A percentile compares a stretch with the other conserved stretches of the same genome.
Conservation (phyloP, 192 early-diverging fungal species). For the Coemansia sp. region DNA sequence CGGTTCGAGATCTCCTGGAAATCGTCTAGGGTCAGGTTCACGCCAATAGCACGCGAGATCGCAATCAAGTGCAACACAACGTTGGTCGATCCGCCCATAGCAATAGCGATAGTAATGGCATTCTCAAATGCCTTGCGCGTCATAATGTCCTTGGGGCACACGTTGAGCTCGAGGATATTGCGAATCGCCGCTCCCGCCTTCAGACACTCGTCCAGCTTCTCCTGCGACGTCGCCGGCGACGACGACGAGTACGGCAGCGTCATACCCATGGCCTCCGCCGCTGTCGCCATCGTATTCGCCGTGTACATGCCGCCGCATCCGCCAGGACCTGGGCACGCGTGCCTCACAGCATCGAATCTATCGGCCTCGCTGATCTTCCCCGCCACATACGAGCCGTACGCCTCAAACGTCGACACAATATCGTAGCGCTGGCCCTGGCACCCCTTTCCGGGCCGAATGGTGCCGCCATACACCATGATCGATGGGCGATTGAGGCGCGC, state of each 20-base stretch:
- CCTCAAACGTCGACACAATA: slow-evolving; percentile 96
- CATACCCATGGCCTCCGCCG: slow-evolving; percentile 98
- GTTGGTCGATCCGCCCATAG: slow-evolving; percentile 96
- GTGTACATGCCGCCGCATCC: slow-evolving; percentile 99
- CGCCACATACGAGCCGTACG: slow-evolving; percentile 88
- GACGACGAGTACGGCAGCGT: slow-evolving; percentile 93
- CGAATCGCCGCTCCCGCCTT: slow-evolving; percentile 84
- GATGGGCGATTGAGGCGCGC: slow-evolving; percentile 93
- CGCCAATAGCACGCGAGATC: slow-evolving; percentile 76
- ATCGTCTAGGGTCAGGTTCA: slow-evolving; percentile 87
- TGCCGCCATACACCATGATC: slow-evolving; percentile 97
- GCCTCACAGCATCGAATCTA: slow-evolving; percentile 68
- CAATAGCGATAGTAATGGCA: slow-evolving; percentile 91
- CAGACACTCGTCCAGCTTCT: slow-evolving; percentile 87
- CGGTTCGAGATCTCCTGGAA: slow-evolving; percentile 90
- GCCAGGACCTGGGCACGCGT: slow-evolving; percentile 86
- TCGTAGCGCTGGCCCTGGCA: slow-evolving; percentile 70
- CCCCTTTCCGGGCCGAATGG: slow-evolving; percentile 77
- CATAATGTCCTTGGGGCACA: slow-evolving; percentile 96
- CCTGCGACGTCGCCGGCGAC: slow-evolving; percentile 84
- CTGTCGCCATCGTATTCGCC: slow-evolving; percentile 96
- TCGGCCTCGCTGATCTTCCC: slow-evolving; percentile 88
- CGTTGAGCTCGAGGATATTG: slow-evolving; percentile 84
- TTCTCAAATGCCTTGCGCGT: slow-evolving; percentile 94
- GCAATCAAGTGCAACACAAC: slow-evolving; percentile 95